These are phyloP conservation scores for Podila epigama DNA, from an alignment of 192 early-diverging fungal species.

Conservation along the genomic window DNA sequence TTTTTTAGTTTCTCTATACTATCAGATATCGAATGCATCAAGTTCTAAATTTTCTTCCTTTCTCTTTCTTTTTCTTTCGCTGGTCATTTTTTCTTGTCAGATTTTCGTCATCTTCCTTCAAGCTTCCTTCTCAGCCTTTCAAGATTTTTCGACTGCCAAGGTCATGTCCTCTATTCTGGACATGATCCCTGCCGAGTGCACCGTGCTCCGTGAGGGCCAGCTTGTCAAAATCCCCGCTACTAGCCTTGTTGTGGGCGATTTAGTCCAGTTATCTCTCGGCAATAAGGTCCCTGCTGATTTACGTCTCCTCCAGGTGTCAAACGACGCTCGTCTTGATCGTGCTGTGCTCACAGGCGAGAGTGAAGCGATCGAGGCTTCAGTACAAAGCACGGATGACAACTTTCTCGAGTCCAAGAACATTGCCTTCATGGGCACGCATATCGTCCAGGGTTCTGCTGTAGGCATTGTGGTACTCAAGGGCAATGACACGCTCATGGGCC, in stretches of 20 bases:
- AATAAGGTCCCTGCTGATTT: conserved; percentile 84
- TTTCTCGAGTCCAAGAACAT: conserved; percentile 86
- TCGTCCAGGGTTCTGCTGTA: conserved; percentile 76
- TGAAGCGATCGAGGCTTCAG: conserved; percentile 68
- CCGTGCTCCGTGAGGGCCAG: conserved; percentile 76
- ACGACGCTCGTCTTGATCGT: conserved; percentile 80
- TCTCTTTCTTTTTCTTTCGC: not conserved
- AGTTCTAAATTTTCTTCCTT: not conserved
- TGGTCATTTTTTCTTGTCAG: too few species aligned
- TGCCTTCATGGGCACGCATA: conserved; percentile 76
- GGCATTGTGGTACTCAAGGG: conserved; percentile 87
- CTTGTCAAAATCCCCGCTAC: conserved; percentile 56
- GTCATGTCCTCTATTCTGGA: conserved; percentile 79
- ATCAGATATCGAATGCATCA: too few species aligned
- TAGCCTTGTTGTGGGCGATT: conserved; percentile 78
- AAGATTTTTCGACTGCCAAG: conserved; percentile 71
- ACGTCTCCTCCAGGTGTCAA: conserved; percentile 71
- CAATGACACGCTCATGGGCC: conserved; percentile 74
- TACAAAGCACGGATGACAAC: conserved; percentile 73
- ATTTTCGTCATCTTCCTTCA: conserved; percentile 76
- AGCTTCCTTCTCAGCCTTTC: conserved; percentile 73
- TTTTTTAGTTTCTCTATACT: not conserved
- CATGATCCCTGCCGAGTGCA: conserved; percentile 72
- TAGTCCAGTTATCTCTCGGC: conserved; percentile 74
- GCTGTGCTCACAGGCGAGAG: conserved; percentile 82